Conservation (phyloP, 2,329 filamentous ascomycete genomes). For the Eurotiales sp. region DNA sequence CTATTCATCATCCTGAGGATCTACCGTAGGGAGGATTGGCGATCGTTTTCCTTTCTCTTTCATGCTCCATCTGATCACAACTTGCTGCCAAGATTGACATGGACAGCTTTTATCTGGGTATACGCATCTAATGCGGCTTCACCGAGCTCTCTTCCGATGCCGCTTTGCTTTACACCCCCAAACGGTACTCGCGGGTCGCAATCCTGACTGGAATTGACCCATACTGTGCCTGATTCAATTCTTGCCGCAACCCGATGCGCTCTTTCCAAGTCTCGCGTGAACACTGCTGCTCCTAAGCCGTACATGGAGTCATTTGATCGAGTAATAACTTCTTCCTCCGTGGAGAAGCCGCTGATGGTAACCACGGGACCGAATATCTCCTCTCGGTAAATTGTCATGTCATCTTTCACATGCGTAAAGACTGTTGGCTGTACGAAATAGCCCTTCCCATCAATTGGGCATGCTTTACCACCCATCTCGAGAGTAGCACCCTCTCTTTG, state of each 20-base stretch:
- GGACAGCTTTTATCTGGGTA: conserved; percentile 36
- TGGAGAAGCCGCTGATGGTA: conserved; percentile 35
- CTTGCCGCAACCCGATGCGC: conserved; percentile 39
- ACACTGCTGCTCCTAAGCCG: conserved; percentile 40
- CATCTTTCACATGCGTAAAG: conserved; percentile 65
- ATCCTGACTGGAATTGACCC: conserved; percentile 43
- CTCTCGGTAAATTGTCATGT: conserved; percentile 28
- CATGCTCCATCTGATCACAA: no score
- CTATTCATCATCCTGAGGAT: no score
- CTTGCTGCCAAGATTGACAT: conserved; percentile 40
- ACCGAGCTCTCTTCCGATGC: conserved; percentile 48
- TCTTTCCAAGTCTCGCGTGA: conserved; percentile 37
- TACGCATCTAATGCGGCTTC: conserved; percentile 39
- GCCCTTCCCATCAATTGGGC: conserved; percentile 52
- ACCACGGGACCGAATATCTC: conserved; percentile 45
- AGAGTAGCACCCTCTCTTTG: conserved; percentile 59
- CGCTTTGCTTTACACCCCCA: conserved; percentile 44
- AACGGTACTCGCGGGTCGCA: conserved; percentile 39
- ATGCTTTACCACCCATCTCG: conserved; percentile 44
- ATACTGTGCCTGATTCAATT: conserved; percentile 43
- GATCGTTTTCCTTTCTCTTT: no score
- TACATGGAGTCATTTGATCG: conserved; percentile 40
- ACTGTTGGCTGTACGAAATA: conserved; percentile 90
- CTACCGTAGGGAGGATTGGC: no score
- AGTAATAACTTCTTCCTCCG: conserved; percentile 35